These are phyloP conservation scores for Globisporangium spinosum DNA, from an alignment of 352 stramenopile species.

Conservation along the genomic window DNA sequence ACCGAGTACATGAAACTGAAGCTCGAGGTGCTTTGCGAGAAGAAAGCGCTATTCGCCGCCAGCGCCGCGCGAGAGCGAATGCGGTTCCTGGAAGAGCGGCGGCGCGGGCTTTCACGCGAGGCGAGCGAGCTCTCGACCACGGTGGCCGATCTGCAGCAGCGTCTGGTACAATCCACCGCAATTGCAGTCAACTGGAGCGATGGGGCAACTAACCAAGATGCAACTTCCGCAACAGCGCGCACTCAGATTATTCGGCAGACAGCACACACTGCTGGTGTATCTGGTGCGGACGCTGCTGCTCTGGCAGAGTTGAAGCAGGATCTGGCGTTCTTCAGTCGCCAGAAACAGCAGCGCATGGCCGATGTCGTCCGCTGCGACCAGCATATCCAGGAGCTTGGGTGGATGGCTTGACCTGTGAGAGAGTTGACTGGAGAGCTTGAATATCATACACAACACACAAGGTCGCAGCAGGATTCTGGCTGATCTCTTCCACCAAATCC, in stretches of 20 bases:
- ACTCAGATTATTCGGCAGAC: background rate
- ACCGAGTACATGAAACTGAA: background rate
- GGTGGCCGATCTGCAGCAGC: constrained; percentile 5
- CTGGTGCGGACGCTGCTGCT: background rate
- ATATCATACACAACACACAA: too few relatives aligned
- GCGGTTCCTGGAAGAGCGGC: constrained; percentile 6
- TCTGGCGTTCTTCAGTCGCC: constrained; percentile 7
- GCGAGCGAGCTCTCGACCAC: constrained; percentile 10
- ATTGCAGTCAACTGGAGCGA: background rate
- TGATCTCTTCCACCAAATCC: too few relatives aligned
- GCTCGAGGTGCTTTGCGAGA: constrained; percentile 1
- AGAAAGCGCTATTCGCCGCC: background rate
- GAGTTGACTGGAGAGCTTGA: too few relatives aligned
- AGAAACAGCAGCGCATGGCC: constrained; percentile 9
- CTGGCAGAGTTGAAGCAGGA: background rate
- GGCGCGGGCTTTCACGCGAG: background rate
- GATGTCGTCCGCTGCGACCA: constrained; percentile 2
- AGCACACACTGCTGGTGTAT: background rate
- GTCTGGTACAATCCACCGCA: background rate
- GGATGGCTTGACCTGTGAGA: background rate
- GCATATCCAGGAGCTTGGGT: constrained; percentile 15
- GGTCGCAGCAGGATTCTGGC: too few relatives aligned
- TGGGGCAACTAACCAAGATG: background rate
- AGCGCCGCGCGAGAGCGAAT: background rate
- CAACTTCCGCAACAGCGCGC: background rate